phyloP scores from a whole-genome alignment of 495 filamentous ascomycete species.

The Hypoxylon trugodes region DNA sequence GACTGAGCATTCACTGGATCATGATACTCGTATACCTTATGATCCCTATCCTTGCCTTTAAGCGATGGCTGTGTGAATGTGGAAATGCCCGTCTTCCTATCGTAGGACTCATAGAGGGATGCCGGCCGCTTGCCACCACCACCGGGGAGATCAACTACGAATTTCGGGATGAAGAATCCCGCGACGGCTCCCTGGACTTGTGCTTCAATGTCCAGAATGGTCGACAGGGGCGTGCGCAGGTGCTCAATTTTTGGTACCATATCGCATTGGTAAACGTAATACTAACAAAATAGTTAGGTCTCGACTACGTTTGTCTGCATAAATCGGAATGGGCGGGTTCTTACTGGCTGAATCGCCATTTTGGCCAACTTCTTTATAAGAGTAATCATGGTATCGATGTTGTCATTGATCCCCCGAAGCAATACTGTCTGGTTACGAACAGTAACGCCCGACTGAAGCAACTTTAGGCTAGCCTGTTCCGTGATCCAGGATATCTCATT shows the following conservation, averaged over 20 bases:
- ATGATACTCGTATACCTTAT: constrained; percentile 63
- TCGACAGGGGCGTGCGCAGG: constrained; percentile 65
- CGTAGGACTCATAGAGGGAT: constrained; percentile 59
- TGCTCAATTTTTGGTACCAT: constrained; percentile 66
- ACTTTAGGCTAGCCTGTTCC: constrained; percentile 54
- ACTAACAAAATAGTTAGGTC: constrained; percentile 47
- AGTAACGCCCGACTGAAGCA: constrained; percentile 60
- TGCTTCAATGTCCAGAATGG: constrained; percentile 63
- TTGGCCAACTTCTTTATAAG: constrained; percentile 62
- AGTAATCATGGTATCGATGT: constrained; percentile 57
- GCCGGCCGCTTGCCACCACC: constrained; percentile 68
- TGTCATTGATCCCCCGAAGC: constrained; percentile 64
- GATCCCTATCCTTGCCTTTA: constrained; percentile 51
- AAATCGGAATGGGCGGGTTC: constrained; percentile 2
- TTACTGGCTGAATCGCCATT: constrained; percentile 59
- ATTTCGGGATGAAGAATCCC: constrained; percentile 66
- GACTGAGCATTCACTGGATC: constrained; percentile 54
- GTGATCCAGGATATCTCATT: constrained; percentile 69
- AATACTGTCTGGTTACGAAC: constrained; percentile 63
- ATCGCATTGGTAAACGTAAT: constrained; percentile 69
- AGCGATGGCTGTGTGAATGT: constrained; percentile 64
- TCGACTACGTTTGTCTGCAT: constrained; percentile 27
- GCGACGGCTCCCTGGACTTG: constrained; percentile 64
- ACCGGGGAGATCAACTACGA: constrained; percentile 68
- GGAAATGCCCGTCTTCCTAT: constrained; percentile 57